These are phyloP conservation scores for Penicillium malachiteum DNA, from an alignment of 495 filamentous ascomycete species.

Conservation along the genomic window DNA sequence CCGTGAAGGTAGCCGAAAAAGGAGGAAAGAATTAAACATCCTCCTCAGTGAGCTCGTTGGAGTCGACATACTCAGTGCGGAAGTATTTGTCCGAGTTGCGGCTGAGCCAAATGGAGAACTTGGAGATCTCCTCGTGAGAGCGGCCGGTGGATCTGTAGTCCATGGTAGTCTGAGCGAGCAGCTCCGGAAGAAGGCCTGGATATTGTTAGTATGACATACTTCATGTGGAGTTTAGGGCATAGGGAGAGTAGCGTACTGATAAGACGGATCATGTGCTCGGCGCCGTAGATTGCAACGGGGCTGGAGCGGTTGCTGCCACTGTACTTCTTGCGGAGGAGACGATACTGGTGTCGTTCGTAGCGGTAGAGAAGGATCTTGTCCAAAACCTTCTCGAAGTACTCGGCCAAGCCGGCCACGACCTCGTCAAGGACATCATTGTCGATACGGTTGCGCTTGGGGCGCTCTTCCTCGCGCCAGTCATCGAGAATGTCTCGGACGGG, in stretches of 20 bases:
- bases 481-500: conserved; percentile 67
- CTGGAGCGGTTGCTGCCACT: conserved; percentile 56
- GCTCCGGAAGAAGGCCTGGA: conserved; percentile 83
- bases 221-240: background rate
- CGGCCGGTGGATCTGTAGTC: conserved; percentile 83
- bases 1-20: background rate
- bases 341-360: conserved; percentile 85
- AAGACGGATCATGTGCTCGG: conserved; percentile 83
- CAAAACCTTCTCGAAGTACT: conserved; percentile 88
- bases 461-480: conserved; percentile 71
- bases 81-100: conserved; percentile 75
- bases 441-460: conserved; percentile 62
- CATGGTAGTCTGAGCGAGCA: conserved; percentile 97
- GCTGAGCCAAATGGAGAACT: conserved; percentile 76
- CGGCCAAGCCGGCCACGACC: conserved; percentile 74
- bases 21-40: background rate
- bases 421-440: conserved; percentile 86
- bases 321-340: conserved; percentile 65
- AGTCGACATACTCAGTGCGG: conserved; percentile 69
- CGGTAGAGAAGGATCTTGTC: conserved; percentile 87
- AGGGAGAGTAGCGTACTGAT: conserved; percentile 62
- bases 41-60: conserved; percentile 12
- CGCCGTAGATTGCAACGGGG: conserved; percentile 80
- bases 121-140: conserved; percentile 80
- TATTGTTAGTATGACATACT: conserved; percentile 1